These are phyloP conservation scores for Hygrophorus pudorinus DNA, from an alignment of 768 basidiomycete species.

Conservation along the genomic window DNA sequence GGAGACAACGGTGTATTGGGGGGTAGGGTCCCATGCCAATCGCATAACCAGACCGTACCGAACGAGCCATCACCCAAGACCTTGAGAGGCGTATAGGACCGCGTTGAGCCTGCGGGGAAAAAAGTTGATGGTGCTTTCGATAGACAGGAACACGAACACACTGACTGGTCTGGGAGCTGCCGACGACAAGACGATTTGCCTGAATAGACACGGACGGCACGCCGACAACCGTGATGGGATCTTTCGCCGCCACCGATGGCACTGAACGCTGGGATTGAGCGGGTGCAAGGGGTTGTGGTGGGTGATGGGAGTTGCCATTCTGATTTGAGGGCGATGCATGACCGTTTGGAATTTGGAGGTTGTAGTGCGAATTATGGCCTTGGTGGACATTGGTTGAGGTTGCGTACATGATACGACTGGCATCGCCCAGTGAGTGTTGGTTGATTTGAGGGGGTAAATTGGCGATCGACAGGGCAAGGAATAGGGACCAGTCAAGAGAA, in stretches of 20 bases:
- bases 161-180: slow-evolving; percentile 62
- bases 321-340: slow-evolving; percentile 7
- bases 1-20: slow-evolving; percentile 85
- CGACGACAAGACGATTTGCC: slow-evolving; percentile 61
- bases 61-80: slow-evolving; percentile 97
- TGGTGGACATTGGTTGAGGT: slow-evolving; percentile 36
- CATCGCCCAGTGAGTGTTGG: slow-evolving; percentile 34
- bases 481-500: slow-evolving; percentile 1
- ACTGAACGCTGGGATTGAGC: slow-evolving; percentile 20
- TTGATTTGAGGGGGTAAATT: slow-evolving; percentile 22
- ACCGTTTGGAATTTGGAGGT: slow-evolving; percentile 18
- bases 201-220: slow-evolving; percentile 71
- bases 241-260: slow-evolving; percentile 31
- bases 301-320: slow-evolving; percentile 13
- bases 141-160: slow-evolving; percentile 15
- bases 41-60: slow-evolving; percentile 96
- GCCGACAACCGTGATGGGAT: slow-evolving; percentile 57
- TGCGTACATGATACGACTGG: slow-evolving; percentile 50
- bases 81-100: slow-evolving; percentile 92
- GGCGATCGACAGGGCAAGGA: slow-evolving; percentile 1
- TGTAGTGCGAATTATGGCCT: slow-evolving; percentile 28
- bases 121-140: slow-evolving; percentile 9
- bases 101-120: slow-evolving; percentile 53
- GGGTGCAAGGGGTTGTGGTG: slow-evolving; percentile 13
- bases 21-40: slow-evolving; percentile 96